Evolutionary conservation across 2,329 filamentous ascomycete species (phyloP).

Genomic region (Aspergillus brunneoviolaceus): DNA sequence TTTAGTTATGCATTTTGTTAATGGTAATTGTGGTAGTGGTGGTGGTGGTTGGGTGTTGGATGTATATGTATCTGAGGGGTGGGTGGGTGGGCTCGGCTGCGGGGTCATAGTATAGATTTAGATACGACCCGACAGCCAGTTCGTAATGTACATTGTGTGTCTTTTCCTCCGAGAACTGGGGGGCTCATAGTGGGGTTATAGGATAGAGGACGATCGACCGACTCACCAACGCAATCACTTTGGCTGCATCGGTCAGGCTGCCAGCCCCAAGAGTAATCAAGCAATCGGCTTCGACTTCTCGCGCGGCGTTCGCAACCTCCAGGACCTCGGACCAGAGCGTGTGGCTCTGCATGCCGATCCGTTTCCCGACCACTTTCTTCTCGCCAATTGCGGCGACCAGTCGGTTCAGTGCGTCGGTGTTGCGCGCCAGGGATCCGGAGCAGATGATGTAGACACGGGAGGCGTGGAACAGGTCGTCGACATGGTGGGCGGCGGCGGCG

Average conservation of each 20-base stretch:
- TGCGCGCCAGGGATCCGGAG: constrained; percentile 50
- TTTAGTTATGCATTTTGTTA: constrained; percentile 1
- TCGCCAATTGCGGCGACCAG: constrained; percentile 45
- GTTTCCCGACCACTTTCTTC: constrained; percentile 42
- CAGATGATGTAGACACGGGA: constrained; percentile 53
- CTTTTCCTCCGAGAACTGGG: too few species aligned
- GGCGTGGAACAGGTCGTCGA: constrained; percentile 46
- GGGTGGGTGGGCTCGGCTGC: too few species aligned
- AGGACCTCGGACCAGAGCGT: constrained; percentile 56
- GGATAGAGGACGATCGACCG: neutral
- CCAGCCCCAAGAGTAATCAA: constrained; percentile 57
- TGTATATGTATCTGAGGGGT: too few species aligned
- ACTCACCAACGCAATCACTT: constrained; percentile 50
- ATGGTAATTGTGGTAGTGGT: neutral
- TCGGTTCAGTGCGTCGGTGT: constrained; percentile 47
- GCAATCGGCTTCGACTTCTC: constrained; percentile 45
- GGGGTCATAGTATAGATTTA: too few species aligned
- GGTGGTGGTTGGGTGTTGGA: neutral
- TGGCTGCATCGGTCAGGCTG: constrained; percentile 57
- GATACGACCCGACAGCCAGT: too few species aligned
- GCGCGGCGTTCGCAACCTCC: constrained; percentile 46
- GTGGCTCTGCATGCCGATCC: constrained; percentile 55
- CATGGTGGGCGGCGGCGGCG: constrained; percentile 47
- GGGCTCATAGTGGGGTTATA: neutral
- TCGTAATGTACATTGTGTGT: too few species aligned